These are phyloP conservation scores for Pythium pyrilobum DNA, from an alignment of 352 stramenopile species.

Conservation along the genomic window DNA sequence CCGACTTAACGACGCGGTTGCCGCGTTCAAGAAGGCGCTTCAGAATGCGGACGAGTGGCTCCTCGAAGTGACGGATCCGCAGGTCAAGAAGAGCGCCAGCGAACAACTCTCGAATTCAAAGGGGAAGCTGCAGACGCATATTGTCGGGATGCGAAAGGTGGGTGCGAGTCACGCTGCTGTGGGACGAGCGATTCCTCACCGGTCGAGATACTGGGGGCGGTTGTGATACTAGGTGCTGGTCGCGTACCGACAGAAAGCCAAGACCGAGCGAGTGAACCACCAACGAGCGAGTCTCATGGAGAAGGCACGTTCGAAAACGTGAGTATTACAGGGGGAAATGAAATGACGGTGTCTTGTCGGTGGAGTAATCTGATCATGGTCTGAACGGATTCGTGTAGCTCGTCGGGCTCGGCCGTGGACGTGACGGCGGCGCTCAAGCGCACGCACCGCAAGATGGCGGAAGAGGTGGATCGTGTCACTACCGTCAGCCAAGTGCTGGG, in stretches of 20 bases:
- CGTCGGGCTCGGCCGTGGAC: slow-evolving; percentile 38
- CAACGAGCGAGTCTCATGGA: slow-evolving; percentile 41
- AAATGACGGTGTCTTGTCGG: not conserved
- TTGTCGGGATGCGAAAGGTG: slow-evolving; percentile 48
- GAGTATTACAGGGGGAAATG: no score
- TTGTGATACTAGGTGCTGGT: slow-evolving; percentile 30
- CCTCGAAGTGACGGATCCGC: slow-evolving; percentile 35
- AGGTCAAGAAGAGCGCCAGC: slow-evolving; percentile 16
- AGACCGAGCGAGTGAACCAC: slow-evolving; percentile 49
- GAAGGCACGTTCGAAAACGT: no score
- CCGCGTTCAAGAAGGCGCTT: slow-evolving; percentile 30
- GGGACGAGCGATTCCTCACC: no score
- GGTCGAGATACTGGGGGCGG: no score
- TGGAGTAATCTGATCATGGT: not conserved
- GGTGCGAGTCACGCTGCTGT: not conserved
- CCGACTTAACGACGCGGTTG: slow-evolving; percentile 42
- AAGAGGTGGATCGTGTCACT: slow-evolving; percentile 66
- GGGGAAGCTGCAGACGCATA: slow-evolving; percentile 29
- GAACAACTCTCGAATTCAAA: slow-evolving; percentile 25
- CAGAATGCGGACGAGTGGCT: slow-evolving; percentile 34
- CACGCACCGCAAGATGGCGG: slow-evolving; percentile 59
- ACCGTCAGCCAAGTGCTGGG: slow-evolving; percentile 58
- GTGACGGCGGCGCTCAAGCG: slow-evolving; percentile 61
- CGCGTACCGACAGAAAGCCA: slow-evolving; percentile 56
- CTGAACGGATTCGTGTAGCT: not conserved